Percentiles rank a stretch among this genome's conserved stretches.
Conservation (phyloP, 176 grass and related monocot species). For the Avena insularis region DNA sequence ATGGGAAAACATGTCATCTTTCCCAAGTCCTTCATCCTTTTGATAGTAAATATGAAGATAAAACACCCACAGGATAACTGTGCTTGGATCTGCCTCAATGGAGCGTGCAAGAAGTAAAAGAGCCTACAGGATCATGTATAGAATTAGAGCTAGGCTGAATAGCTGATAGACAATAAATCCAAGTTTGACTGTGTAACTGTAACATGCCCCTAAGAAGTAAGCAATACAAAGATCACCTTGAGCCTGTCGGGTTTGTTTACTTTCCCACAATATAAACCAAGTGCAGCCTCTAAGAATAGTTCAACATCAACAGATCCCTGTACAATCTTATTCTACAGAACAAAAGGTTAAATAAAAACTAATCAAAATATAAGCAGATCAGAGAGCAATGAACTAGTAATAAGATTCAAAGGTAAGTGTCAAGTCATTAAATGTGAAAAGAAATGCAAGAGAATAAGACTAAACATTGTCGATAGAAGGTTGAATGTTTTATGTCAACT, state of each 20-base stretch:
- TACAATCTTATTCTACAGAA: slow-evolving; percentile 68
- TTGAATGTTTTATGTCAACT: slow-evolving; percentile 25
- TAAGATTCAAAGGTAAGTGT: slow-evolving; percentile 13
- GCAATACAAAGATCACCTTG: slow-evolving; percentile 66
- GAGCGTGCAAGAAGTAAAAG: slow-evolving; percentile 74
- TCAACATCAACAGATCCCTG: slow-evolving; percentile 86
- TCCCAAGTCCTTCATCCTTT: slow-evolving; percentile 85
- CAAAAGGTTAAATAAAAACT: slow-evolving; percentile 48
- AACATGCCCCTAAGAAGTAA: slow-evolving; percentile 30
- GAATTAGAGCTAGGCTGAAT: slow-evolving; percentile 41
- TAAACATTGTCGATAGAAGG: not conserved
- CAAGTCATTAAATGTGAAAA: slow-evolving; percentile 11
- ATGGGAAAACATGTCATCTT: slow-evolving; percentile 95
- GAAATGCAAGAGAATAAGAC: slow-evolving; percentile 23
- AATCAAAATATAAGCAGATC: slow-evolving; percentile 53
- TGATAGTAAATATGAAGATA: slow-evolving; percentile 96
- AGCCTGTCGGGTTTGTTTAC: slow-evolving; percentile 67
- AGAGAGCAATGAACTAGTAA: slow-evolving; percentile 32
- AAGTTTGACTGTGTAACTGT: slow-evolving; percentile 29
- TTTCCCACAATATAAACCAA: slow-evolving; percentile 74
- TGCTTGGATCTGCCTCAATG: slow-evolving; percentile 84
- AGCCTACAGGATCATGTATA: slow-evolving; percentile 70
- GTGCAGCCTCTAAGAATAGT: slow-evolving; percentile 73
- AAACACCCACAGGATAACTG: slow-evolving; percentile 80
- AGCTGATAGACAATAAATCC: slow-evolving; percentile 32